Base-by-base conservation (phyloP, 2,329 filamentous ascomycete genomes). In the Keithomyces neogunnii region DNA sequence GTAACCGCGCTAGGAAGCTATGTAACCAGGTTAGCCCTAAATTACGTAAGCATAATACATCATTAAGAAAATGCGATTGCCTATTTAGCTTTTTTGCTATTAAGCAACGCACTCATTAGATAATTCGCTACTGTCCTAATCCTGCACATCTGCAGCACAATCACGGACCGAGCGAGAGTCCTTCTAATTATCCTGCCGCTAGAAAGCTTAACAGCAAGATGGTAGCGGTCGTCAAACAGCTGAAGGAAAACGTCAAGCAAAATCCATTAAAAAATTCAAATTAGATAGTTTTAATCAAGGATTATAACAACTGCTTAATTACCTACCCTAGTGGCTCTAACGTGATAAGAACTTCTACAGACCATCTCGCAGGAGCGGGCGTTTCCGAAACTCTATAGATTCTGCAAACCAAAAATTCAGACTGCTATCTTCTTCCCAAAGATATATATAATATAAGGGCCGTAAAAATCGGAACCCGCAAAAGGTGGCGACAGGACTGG, bases 21-120 rank as follows among this genome's bases (percentile, higher is more conserved):
- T 80, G 80, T 3, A 78, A 72, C 50, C 75, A 79, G 5, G 80
- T 82, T n/a, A 83, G 72, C 55, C 78, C 81, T 1, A 81, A 85
- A 64, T 75, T 78, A 54, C 76, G 82, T 51, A 85, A 85, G 65
- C 74, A 80, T 28, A 82, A 82, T 61, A 85, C 82, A 1, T 84
- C 82, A 7, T 85, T 81, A n/a, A 74, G 82, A 44, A 85, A 85
- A 60, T 85, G 82, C 59, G 81, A 84, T 58, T 85, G 82, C 56
- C 80, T 80, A 32, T 85, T 85, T 63, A 81, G 82, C 19, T 84
- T 85, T 63, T 85, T 85, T 56, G 82, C 82, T 50, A 81, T 85
- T 39, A 82, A 85, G 63, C 80, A 84, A 60, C 73, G 82, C 53
- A 84, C 80, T 0, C 80, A 85, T 57, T 85, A 82, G 82, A 81